phyloP scores from a whole-genome alignment of 2,329 filamentous ascomycete genomes.

The Pseudocercospora macadamiae region DNA sequence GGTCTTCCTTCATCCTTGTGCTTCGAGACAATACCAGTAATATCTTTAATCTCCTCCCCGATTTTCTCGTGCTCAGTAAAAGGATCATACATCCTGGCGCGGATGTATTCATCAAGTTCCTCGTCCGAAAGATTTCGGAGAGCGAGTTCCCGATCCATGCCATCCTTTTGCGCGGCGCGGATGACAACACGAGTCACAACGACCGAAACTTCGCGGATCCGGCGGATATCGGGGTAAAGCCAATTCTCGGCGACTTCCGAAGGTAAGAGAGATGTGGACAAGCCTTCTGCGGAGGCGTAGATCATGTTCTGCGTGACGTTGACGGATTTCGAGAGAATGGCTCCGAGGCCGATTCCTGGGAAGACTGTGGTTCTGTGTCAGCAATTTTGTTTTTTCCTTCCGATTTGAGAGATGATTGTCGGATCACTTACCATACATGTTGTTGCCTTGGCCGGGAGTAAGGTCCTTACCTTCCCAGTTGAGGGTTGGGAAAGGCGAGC shows the following conservation, averaged over 20 bases:
- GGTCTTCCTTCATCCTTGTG: background rate
- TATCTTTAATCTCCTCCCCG: constrained; percentile 33
- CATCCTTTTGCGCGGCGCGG: constrained; percentile 82
- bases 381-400: too few species aligned
- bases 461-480: constrained; percentile 48
- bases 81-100: constrained; percentile 55
- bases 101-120: constrained; percentile 70
- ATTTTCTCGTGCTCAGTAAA: constrained; percentile 50
- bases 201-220: constrained; percentile 87
- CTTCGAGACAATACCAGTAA: constrained; percentile 17
- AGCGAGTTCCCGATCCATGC: constrained; percentile 56
- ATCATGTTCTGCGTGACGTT: constrained; percentile 94
- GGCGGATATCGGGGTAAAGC: constrained; percentile 84
- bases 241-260: constrained; percentile 82
- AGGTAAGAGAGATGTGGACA: constrained; percentile 75
- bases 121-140: constrained; percentile 70
- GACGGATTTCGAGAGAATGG: constrained; percentile 86
- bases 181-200: constrained; percentile 89
- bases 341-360: constrained; percentile 90
- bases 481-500: constrained; percentile 83
- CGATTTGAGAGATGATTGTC: background rate
- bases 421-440: constrained; percentile 52
- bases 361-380: constrained; percentile 59
- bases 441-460: constrained; percentile 68
- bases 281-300: constrained; percentile 84